Evolutionary conservation across 768 basidiomycete species (phyloP).

Genomic region (Podaxis mareebaensis): DNA sequence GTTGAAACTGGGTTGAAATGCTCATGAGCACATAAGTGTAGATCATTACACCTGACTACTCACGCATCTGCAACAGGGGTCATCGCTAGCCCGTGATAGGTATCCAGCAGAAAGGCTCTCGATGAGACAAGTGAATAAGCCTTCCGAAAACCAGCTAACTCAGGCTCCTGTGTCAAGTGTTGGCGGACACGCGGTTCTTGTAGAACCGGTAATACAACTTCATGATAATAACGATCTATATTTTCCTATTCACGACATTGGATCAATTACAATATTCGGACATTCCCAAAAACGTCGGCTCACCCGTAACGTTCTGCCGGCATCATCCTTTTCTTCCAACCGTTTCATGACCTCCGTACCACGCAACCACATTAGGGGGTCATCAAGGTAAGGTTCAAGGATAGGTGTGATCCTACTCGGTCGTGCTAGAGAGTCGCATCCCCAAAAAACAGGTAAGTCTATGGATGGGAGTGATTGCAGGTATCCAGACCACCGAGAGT

Average conservation of each 20-base stretch:
- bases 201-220: constrained; percentile 35
- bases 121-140: constrained; percentile 73
- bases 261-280: constrained; percentile 2
- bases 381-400: background rate
- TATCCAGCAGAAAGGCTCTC: constrained; percentile 81
- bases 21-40: constrained; percentile 11
- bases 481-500: constrained; percentile 36
- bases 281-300: background rate
- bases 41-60: constrained; percentile 27
- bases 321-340: constrained; percentile 41
- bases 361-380: constrained; percentile 4
- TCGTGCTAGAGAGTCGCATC: constrained; percentile 15
- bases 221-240: constrained; percentile 36
- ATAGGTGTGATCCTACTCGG: constrained; percentile 13
- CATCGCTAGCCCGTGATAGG: constrained; percentile 78
- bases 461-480: constrained; percentile 64
- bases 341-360: constrained; percentile 30
- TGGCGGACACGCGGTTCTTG: constrained; percentile 20
- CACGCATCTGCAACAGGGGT: constrained; percentile 85
- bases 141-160: constrained; percentile 45
- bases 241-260: constrained; percentile 29
- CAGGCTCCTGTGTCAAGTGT: constrained; percentile 21
- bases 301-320: constrained; percentile 18
- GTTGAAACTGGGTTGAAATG: constrained; percentile 57
- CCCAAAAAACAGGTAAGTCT: constrained; percentile 67